phyloP scores from a whole-genome alignment of 768 basidiomycete genomes.

The Flagelloscypha sp. region DNA sequence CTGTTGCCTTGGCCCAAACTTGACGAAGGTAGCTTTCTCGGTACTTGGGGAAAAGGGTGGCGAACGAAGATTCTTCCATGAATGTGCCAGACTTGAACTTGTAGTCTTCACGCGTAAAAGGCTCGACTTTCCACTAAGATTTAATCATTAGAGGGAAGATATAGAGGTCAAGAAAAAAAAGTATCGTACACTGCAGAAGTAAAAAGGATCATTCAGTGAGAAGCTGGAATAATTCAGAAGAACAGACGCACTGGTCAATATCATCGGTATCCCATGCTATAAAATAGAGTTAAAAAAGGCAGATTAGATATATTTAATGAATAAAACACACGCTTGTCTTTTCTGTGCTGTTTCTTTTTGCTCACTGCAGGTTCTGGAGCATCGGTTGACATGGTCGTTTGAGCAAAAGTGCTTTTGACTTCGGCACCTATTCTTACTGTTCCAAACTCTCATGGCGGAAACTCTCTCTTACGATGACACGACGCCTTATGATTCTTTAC shows the following conservation, averaged over 20 bases:
- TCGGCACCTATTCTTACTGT: conserved; percentile 5
- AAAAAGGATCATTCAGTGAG: conserved; percentile 1
- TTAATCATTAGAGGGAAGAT: neutral
- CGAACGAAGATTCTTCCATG: conserved; percentile 94
- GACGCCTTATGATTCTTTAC: conserved; percentile 50
- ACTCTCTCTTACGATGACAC: conserved; percentile 48
- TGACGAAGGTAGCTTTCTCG: conserved; percentile 94
- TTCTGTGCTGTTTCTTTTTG: conserved; percentile 86
- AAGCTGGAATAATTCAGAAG: conserved; percentile 5
- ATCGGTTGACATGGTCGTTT: conserved; percentile 32
- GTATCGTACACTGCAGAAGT: conserved; percentile 36
- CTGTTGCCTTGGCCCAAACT: conserved; percentile 88
- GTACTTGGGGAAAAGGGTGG: conserved; percentile 97
- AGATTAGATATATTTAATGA: conserved; percentile 1
- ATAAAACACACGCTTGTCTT: conserved; percentile 79
- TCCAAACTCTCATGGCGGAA: conserved; percentile 10
- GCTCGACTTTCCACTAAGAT: conserved; percentile 78
- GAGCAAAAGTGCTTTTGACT: conserved; percentile 6
- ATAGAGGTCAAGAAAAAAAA: neutral
- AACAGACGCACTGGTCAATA: conserved; percentile 87
- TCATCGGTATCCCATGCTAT: conserved; percentile 99
- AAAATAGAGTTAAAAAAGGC: conserved; percentile 10
- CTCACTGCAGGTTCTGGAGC: conserved; percentile 42
- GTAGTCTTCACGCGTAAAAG: conserved; percentile 69
- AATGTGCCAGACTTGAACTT: conserved; percentile 79